Evolutionary conservation across 768 basidiomycete genomes (phyloP).

Genomic region (Aureoboletus auriporus): DNA sequence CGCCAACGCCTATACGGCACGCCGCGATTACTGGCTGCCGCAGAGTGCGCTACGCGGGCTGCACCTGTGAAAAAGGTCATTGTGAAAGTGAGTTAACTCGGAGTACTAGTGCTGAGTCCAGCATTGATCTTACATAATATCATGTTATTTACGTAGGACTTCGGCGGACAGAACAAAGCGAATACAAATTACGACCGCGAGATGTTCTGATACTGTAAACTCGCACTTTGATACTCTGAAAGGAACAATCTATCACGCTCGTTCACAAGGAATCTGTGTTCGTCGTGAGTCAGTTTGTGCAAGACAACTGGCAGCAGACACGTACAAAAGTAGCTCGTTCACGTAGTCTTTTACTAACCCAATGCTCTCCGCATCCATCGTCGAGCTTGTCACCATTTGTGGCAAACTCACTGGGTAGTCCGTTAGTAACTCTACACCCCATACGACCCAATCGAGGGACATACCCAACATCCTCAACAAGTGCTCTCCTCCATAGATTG

Average conservation of each 20-base stretch:
- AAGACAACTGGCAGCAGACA: slow-evolving; percentile 5
- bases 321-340: slow-evolving; percentile 80
- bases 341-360: slow-evolving; percentile 82
- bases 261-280: slow-evolving; percentile 68
- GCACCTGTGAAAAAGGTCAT: slow-evolving; percentile 50
- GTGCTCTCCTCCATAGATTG: slow-evolving; percentile 93
- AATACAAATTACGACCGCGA: slow-evolving; percentile 55
- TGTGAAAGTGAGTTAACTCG: background rate
- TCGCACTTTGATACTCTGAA: slow-evolving; percentile 74
- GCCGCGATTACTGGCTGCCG: slow-evolving; percentile 40
- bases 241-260: slow-evolving; percentile 74
- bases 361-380: slow-evolving; percentile 88
- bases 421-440: slow-evolving; percentile 4
- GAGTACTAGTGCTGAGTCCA: too few relatives aligned
- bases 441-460: slow-evolving; percentile 22
- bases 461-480: slow-evolving; percentile 86
- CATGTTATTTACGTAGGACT: too few relatives aligned
- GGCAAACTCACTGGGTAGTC: slow-evolving; percentile 80
- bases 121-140: too few relatives aligned
- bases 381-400: slow-evolving; percentile 82
- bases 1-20: slow-evolving; percentile 38
- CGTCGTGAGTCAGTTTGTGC: background rate
- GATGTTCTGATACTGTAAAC: slow-evolving; percentile 76
- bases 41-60: slow-evolving; percentile 51
- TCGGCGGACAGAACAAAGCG: too few relatives aligned